Evolutionary conservation across 2,329 filamentous ascomycete genomes (phyloP).

Genomic region (Bipolaris cookei): DNA sequence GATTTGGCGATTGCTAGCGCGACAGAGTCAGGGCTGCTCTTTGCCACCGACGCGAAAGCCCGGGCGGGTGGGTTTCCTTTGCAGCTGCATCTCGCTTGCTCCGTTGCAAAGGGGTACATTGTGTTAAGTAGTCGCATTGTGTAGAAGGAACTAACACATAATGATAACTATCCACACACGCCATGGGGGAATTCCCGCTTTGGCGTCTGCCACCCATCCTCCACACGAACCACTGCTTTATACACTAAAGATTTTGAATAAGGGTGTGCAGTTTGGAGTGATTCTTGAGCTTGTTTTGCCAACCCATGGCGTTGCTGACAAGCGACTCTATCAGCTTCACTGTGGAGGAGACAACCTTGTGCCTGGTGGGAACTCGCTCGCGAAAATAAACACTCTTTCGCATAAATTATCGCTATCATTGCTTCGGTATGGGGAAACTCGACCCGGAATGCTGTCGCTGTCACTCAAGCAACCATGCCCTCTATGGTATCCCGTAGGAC

Average conservation of each 20-base stretch:
- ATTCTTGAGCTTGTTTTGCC: not conserved
- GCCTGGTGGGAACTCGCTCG: not conserved
- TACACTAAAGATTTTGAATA: not conserved
- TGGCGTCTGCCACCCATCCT: conserved; percentile 5
- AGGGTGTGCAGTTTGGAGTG: not conserved
- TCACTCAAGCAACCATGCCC: conserved; percentile 3
- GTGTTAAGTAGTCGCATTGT: not conserved
- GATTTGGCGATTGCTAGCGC: conserved; percentile 1
- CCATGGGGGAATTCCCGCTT: not conserved
- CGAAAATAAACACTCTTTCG: not conserved
- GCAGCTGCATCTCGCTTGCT: conserved; percentile 1
- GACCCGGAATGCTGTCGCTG: not conserved
- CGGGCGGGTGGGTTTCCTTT: conserved; percentile 11
- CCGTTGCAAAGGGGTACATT: conserved; percentile 1
- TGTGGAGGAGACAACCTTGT: conserved; percentile 5
- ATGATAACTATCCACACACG: not conserved
- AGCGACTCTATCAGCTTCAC: not conserved
- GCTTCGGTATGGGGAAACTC: not conserved
- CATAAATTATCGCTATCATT: no score
- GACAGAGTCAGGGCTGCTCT: conserved; percentile 12
- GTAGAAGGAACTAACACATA: not conserved
- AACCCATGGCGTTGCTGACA: not conserved
- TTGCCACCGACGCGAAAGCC: conserved; percentile 8
- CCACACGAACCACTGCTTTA: not conserved
- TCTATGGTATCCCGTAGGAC: conserved; percentile 1